Base-by-base conservation (phyloP, 208 protist genomes). In the Phytomonas sp. region DNA sequence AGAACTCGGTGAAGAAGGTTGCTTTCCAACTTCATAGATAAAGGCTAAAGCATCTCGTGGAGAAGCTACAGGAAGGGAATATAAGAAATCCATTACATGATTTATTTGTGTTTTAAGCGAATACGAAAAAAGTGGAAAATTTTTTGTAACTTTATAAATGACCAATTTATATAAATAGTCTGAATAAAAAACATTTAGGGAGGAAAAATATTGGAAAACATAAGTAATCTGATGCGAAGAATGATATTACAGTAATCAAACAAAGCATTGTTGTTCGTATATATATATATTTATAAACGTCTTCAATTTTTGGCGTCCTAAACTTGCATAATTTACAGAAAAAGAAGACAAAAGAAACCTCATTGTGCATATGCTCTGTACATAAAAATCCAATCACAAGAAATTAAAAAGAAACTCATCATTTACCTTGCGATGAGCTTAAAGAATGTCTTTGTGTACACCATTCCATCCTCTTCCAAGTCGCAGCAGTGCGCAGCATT, bases 401-500 rank as follows among this genome's bases (percentile, higher is more conserved):
- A 1, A 33, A 29, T 2, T 19, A 45, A 64, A 64, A 64, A 23
- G 42, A 68, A 68, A 33, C 16, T 2, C 32, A 67, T 40, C 1
- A 19, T 4, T 16, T 64, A 64, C 60, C 12, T 12, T 12, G 31
- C 14, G 60, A 23, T 76, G 19, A 65, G 33, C 19, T 78, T 73
- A 68, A 95, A 94, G 49, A 94, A 91, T 31, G 87, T 87, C 52
- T 92, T 82, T 6, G 87, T 71, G 72, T 94, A 94, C 40, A 98
- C 40, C 19, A 82, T 76, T 5, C 90, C 96, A 65, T 98, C 97
- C 42, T 89, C 89, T 2, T 82, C 80, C 33, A 99, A 76, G 74
- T 99, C 97, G 67, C 95, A 98, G 80, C 93, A 97, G 78, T 99
- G 97, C 45, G 98, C 85, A 7, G 94, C 94, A 68, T 98, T 98